A percentile compares a stretch with the other conserved stretches of the same genome.
phyloP scores from a whole-genome alignment of 2,329 filamentous ascomycete genomes.

The Penicillium verrucosum region DNA sequence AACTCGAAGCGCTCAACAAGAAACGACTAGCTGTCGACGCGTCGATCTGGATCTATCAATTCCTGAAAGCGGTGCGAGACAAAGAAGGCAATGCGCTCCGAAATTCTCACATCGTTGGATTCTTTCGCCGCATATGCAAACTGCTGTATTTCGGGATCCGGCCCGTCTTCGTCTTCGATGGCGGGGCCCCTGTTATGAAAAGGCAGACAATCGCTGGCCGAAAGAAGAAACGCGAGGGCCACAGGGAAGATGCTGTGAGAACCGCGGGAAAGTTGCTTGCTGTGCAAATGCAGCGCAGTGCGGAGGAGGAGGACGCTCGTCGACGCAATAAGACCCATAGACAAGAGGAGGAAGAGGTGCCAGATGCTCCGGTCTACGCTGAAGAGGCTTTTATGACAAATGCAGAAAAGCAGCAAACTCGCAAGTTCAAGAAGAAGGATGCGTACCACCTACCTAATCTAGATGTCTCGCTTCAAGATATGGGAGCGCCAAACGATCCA shows the following conservation, averaged over 20 bases:
- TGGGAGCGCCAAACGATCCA: constrained; percentile 88
- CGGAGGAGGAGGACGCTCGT: constrained; percentile 73
- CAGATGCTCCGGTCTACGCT: constrained; percentile 77
- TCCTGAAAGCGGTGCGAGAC: constrained; percentile 96
- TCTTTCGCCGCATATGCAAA: constrained; percentile 98
- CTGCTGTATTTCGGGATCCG: constrained; percentile 93
- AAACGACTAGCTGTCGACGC: constrained; percentile 96
- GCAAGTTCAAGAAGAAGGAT: constrained; percentile 86
- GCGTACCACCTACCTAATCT: constrained; percentile 92
- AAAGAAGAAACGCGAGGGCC: constrained; percentile 76
- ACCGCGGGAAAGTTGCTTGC: constrained; percentile 90
- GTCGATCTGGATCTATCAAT: constrained; percentile 99
- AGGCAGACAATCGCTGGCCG: constrained; percentile 80
- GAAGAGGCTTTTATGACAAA: constrained; percentile 82
- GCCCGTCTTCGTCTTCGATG: constrained; percentile 97
- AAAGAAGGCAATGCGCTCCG: constrained; percentile 96
- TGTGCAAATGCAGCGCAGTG: constrained; percentile 86
- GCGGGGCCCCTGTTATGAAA: constrained; percentile 86
- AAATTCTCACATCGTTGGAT: constrained; percentile 93
- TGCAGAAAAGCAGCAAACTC: constrained; percentile 68
- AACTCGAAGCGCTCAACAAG: constrained; percentile 91
- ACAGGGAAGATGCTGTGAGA: constrained; percentile 84
- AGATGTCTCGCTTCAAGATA: constrained; percentile 70
- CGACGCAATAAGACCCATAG: constrained; percentile 49
- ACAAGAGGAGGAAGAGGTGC: constrained; percentile 65